Evolutionary conservation across 2,329 filamentous ascomycete species (phyloP).

Genomic region (Exserohilum rostratum): DNA sequence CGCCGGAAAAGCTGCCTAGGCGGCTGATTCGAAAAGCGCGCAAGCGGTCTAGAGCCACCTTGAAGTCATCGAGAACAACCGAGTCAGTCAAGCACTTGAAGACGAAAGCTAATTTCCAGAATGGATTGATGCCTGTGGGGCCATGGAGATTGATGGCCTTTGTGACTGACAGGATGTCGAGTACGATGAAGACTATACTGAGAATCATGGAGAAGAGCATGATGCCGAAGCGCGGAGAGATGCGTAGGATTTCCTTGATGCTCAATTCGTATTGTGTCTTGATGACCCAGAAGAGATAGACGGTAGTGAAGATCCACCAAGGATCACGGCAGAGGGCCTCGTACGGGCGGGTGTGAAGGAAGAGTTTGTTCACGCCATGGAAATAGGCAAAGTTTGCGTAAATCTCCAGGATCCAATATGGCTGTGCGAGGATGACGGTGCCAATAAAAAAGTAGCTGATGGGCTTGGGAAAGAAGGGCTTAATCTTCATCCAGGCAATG

Average conservation of each 20-base stretch:
- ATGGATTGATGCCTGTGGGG: conserved; percentile 66
- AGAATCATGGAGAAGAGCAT: conserved; percentile 67
- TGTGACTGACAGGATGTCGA: conserved; percentile 67
- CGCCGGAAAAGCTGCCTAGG: conserved; percentile 45
- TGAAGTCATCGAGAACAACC: conserved; percentile 72
- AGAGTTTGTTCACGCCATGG: conserved; percentile 61
- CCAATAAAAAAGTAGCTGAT: conserved; percentile 63
- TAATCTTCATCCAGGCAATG: conserved; percentile 71
- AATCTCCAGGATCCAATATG: conserved; percentile 70
- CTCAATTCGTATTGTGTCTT: conserved; percentile 66
- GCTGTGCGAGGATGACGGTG: conserved; percentile 64
- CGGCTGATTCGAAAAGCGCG: conserved; percentile 53
- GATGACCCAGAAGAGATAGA: conserved; percentile 67
- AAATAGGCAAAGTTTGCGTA: conserved; percentile 71
- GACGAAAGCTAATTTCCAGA: conserved; percentile 68
- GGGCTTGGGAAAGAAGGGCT: conserved; percentile 61
- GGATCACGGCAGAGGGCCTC: conserved; percentile 69
- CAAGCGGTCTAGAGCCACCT: conserved; percentile 60
- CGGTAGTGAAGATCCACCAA: conserved; percentile 70
- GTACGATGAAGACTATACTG: conserved; percentile 64
- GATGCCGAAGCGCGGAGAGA: conserved; percentile 69
- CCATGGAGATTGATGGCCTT: conserved; percentile 49
- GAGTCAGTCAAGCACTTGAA: conserved; percentile 73
- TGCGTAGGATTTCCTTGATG: conserved; percentile 62
- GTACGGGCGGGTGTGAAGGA: conserved; percentile 61